Evolutionary conservation across 192 early-diverging fungal species (phyloP), one percentile per base, ranked within the genome.

Genomic region (Linnemannia zychae): DNA sequence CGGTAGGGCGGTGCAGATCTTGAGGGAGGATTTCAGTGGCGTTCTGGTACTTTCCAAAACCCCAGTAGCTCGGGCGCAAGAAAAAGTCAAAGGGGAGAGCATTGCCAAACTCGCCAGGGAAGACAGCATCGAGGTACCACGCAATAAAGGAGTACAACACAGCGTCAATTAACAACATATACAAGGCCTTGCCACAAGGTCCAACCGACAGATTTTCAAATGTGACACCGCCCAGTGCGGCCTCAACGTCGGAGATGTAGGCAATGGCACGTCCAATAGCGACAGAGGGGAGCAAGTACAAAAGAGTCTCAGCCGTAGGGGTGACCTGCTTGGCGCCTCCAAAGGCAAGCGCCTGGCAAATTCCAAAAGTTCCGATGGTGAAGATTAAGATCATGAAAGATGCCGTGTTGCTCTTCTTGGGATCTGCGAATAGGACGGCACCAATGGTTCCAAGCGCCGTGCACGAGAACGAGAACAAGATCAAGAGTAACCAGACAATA

Each of bases 101-200:
- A 65, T 77, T 70, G 18, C 88, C 80, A 36, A 47, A 77, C 72
- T 88, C 75, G 20, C 76, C 81, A 7, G 90, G 90, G 68, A 91
- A 77, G 36, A 91, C 75, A 0, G 87, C 71, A 63, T 86, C 80
- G n/a, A 89, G 71, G 73, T 91, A 91, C 90, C 90, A 91, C 15
- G 84, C 89, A 46, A 91, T 70, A 37, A 83, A 79, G 68, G 83
- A 67, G 60, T 84, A 91, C 15, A 90, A 50, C 33, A 88, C 40
- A 49, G 71, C 71, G n/a, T 88, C 84, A 2, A 78, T 18, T 1
- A 77, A 77, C 88, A 88, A 47, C 84, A 88, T 87, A 72, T 76
- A 82, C 22, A 86, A 36, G 0, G 79, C 74, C 20, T 77, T 87
- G 11, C 68, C 81, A 65, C 78, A 74, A 22, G 82, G 79, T 3